Evolutionary conservation across 208 protist genomes (phyloP), one percentile per base, ranked within the genome.

Genomic region (Leishmania martiniquensis): DNA sequence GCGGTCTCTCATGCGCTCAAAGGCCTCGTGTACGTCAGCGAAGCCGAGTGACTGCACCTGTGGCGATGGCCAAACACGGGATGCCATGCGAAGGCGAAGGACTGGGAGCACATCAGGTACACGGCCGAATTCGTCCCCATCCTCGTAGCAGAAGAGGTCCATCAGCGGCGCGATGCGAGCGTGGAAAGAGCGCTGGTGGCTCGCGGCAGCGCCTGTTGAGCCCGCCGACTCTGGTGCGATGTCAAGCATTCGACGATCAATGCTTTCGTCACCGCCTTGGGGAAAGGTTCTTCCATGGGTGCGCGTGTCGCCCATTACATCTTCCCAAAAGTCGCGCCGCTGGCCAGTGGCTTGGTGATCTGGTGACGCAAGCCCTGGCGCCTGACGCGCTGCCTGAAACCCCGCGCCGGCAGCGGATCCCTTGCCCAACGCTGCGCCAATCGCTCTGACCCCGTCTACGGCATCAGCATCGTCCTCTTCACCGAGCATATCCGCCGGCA

Each of bases 101-200:
- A 49, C 71, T 12, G 93, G 93, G 34, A 97, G 60, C 42, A 82
- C 60, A 1, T 78, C 71, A 3, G 91, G 91, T 47, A 95, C 59
- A 12, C 71, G 82, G 13, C 85, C 85, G 45, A 75, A 85, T 73
- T 89, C 86, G 37, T 86, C 80, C 20, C 87, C 90, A 60, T 85
- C 85, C 12, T 87, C 85, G 78, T 92, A 97, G 71, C 85, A 88
- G 77, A 97, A 97, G 42, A 95, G 80, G 57, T 97, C 87, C 66
- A 97, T 78, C 71, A 90, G 76, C 4, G 80, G 83, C 15, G 74
- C 60, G 0, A 94, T 86, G 44, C 89, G 87, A 42, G 76, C 80
- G 78, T 97, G 93, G 75, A 95, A 95, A 29, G 91, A 97, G 57
- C 62, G 75, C 37, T 22, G 32, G 57, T 29, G 42, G 44, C 1